These are phyloP conservation scores for Pugionium cornutum DNA, from an alignment of 345 rosid species.

Conservation along the genomic window DNA sequence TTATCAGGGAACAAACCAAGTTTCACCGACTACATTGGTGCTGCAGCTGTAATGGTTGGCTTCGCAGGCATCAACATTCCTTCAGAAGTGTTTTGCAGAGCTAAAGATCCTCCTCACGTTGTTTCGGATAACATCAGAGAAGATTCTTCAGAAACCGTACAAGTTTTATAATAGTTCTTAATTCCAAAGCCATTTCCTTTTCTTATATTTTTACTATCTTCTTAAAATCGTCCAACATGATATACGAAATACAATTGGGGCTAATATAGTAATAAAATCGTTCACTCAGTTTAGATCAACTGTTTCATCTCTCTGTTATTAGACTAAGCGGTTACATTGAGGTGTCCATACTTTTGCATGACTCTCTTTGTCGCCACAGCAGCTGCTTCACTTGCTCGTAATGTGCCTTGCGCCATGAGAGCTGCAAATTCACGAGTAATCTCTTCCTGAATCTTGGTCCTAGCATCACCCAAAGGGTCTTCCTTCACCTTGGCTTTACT, in stretches of 20 bases:
- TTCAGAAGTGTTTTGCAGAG: constrained; percentile 47
- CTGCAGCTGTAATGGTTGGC: constrained; percentile 82
- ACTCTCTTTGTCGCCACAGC: constrained; percentile 82
- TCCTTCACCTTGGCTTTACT: constrained; percentile 38
- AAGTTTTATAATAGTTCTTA: neutral
- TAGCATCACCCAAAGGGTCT: constrained; percentile 74
- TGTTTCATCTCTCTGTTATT: too few species aligned
- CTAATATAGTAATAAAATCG: neutral
- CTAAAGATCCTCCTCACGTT: constrained; percentile 42
- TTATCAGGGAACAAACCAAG: constrained; percentile 69
- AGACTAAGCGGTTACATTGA: constrained; percentile 45
- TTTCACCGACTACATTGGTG: constrained; percentile 75
- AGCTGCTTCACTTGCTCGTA: constrained; percentile 90
- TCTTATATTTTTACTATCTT: neutral
- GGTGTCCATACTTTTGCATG: constrained; percentile 78
- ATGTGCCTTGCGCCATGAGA: constrained; percentile 82
- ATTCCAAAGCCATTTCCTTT: neutral
- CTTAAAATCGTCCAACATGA: constrained; percentile 11
- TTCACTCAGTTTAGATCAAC: too few species aligned
- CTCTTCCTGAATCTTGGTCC: constrained; percentile 88
- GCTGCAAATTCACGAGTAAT: constrained; percentile 68
- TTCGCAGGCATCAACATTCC: constrained; percentile 91
- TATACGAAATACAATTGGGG: neutral
- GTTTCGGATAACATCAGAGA: constrained; percentile 5
- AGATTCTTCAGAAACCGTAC: constrained; percentile 10